Base-by-base conservation (phyloP, 2,329 filamentous ascomycete species). In the Beauveria sp. region DNA sequence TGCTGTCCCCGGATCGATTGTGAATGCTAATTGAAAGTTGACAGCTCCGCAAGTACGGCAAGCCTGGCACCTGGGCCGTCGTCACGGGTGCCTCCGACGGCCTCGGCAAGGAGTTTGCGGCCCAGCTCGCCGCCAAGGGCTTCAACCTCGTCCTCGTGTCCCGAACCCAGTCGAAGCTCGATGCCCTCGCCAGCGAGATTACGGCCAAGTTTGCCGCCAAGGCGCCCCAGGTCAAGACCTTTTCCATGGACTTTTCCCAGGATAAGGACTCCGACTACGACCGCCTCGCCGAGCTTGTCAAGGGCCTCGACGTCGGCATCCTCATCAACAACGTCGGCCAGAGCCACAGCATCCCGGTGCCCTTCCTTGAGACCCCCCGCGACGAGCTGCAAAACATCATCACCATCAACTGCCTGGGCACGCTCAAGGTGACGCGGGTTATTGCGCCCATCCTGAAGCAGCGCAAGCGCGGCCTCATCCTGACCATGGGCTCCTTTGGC, bases 401-500 rank as follows among this genome's bases (percentile, higher is more conserved):
- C 75, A 92, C 87, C 56, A 92, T 99, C 82, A 99, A 99, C 79
- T 97, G 93, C 77, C 79, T 89, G 64, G 93, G 89, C 48, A 99
- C 94, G 0, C 83, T 99, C 41, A 89, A 90, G 71, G 87, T 92
- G 57, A 99, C 94, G 0, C 87, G 93, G 72, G 80, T 93, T 54
- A 81, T 99, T 47, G 88, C 89, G 0, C 92, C 94, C 0, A 86
- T 89, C 63, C 92, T 99, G 85, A 84, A 90, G 63, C 81, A 88
- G 72, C 89, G 92, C 69, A 91, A 90, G 77, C 86, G 87, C 61
- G 94, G 96, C 26, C 81, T 99, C 41, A 91, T 99, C 70, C 80
- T 99, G 60, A 99, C 93, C 62, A 97, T 99, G 92, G 94, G 93
- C 52, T 97, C 92, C 12, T 96, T 97, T 72, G 94, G 89, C 64